Evolutionary conservation across 1,284 basidiomycete genomes (phyloP), one percentile per base, ranked within the genome.

Genomic region (Vanrija pseudolonga): DNA sequence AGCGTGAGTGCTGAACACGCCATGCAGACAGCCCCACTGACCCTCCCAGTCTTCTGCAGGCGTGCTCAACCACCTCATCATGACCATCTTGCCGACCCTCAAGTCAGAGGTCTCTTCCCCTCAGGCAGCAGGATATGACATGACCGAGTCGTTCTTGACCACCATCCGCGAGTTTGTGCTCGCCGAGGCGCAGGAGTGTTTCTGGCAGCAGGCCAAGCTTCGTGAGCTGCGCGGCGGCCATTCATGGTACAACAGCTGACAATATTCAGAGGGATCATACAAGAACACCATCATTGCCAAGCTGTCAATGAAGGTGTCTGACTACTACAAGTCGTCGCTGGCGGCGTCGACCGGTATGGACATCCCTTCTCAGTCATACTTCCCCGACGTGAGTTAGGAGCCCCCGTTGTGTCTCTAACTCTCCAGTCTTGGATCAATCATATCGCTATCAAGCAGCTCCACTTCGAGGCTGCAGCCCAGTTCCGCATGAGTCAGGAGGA

Each of bases 181-280:
- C 1, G 92, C 92, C 0, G 92, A 98, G 76, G 94, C 93, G 0
- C 94, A 98, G 68, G 95, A 98, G 78, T 96, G 92, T 68, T 90
- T 87, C 51, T 98, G 95, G 94, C 93, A 96, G 71, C 85, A 88
- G 63, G 94, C 92, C 6, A 87, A 89, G 60, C 77, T 90, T 59
- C 88, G 91, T 90, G 68, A 68, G 73, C 67, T 20, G 6, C 20
- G n/a, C n/a, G n/a, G n/a, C n/a, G n/a, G n/a, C 6, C 15, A 7
- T 19, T 32, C 7, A 19, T 6, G 15, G 18, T 6, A 45, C 28
- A 44, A 32, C 17, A 50, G 48, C 60, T 62, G 47, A 61, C 51
- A 47, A 52, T 14, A 32, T 22, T 40, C 55, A 68, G 68, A 90
- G 87, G 85, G 71, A 78, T 85, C 58, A 80, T 86, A 76, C 57